Conservation (phyloP, 495 filamentous ascomycete species). For the Parathielavia hyrcaniae region DNA sequence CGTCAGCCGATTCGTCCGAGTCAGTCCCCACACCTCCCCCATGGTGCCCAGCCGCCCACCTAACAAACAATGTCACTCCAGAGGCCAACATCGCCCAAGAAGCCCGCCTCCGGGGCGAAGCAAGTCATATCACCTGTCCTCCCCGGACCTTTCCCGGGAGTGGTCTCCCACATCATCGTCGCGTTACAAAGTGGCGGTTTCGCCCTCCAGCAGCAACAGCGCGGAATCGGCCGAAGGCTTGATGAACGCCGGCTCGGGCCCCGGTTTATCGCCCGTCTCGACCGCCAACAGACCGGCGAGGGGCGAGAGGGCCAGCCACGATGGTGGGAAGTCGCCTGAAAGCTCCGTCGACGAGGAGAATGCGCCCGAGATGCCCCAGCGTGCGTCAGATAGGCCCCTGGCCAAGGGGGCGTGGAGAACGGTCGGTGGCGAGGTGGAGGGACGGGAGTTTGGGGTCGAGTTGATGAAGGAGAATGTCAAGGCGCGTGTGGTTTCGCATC, state of each 20-base stretch:
- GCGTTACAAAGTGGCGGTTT: neutral
- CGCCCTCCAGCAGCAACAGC: neutral
- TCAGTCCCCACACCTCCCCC: neutral
- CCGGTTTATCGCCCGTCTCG: neutral
- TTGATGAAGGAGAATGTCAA: neutral
- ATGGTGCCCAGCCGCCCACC: neutral
- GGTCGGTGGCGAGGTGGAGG: neutral
- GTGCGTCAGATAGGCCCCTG: no score
- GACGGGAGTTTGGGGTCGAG: neutral
- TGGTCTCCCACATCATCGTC: neutral
- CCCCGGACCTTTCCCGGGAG: neutral
- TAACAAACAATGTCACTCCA: neutral
- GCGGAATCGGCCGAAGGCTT: no score
- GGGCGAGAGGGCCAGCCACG: neutral
- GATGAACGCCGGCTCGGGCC: neutral
- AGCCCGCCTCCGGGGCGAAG: neutral
- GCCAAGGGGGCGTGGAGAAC: no score
- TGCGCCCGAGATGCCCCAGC: neutral
- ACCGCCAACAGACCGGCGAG: neutral
- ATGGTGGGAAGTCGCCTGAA: neutral
- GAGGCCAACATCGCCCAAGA: neutral
- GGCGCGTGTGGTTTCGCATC: neutral
- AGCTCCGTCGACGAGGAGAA: neutral
- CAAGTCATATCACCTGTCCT: neutral
- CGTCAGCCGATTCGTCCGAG: conserved; percentile 12